Percentiles rank a stretch among this genome's conserved stretches.
phyloP scores from a whole-genome alignment of 139 green algal genomes.

The Desmodesmus armatus region DNA sequence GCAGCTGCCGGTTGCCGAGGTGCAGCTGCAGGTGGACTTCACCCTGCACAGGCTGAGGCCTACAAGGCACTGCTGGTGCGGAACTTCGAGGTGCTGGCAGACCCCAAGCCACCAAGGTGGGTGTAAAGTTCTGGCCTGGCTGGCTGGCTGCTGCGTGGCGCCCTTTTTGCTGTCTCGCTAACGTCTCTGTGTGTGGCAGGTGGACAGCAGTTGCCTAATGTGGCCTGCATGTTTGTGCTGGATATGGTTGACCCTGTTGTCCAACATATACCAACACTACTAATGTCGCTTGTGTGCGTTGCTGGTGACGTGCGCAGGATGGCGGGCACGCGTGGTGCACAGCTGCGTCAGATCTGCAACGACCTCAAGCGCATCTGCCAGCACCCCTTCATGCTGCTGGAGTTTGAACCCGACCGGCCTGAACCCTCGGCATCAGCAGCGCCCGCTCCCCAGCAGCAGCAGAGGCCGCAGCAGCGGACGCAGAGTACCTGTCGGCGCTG shows the following conservation, averaged over 20 bases:
- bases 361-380: conserved; percentile 72
- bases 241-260: neutral
- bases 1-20: conserved; percentile 28
- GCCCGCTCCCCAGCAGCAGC: conserved; percentile 15
- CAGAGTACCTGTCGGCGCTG: conserved; percentile 24
- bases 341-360: conserved; percentile 61
- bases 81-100: conserved; percentile 70
- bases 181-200: neutral
- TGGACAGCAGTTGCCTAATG: too few species aligned
- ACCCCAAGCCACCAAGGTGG: conserved; percentile 60
- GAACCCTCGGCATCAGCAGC: conserved; percentile 2
- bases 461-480: conserved; percentile 10
- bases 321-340: conserved; percentile 45
- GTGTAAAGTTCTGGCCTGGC: neutral
- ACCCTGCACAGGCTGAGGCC: conserved; percentile 47
- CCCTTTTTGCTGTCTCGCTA: neutral
- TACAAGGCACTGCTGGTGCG: conserved; percentile 72
- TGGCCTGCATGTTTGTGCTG: too few species aligned
- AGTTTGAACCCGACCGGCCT: conserved; percentile 50
- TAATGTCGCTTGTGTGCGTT: neutral
- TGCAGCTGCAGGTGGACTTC: conserved; percentile 62
- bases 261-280: neutral
- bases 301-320: conserved; percentile 34
- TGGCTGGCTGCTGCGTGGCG: neutral
- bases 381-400: conserved; percentile 65